Conservation (phyloP, 2,329 filamentous ascomycete genomes). For the Trichoderma asperellum region DNA sequence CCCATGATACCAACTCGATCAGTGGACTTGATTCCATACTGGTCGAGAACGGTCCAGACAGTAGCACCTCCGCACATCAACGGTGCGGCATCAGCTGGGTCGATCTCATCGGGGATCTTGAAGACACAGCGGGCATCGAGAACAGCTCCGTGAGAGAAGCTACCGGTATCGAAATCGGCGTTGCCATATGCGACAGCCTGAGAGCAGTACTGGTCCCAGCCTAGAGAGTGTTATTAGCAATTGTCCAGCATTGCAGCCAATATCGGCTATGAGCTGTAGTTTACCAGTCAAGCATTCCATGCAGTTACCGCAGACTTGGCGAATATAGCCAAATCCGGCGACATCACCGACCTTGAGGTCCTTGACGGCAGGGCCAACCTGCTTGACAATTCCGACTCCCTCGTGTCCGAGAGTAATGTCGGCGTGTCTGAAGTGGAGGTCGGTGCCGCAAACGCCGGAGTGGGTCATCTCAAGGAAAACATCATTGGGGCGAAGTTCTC, state of each 20-base stretch:
- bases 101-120: slow-evolving; percentile 50
- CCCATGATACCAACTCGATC: slow-evolving; percentile 70
- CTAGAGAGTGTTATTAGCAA: slow-evolving; percentile 48
- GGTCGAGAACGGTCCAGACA: slow-evolving; percentile 64
- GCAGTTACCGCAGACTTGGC: slow-evolving; percentile 23
- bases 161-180: slow-evolving; percentile 38
- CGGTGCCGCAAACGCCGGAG: slow-evolving; percentile 68
- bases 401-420: slow-evolving; percentile 61
- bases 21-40: slow-evolving; percentile 68
- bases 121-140: slow-evolving; percentile 51
- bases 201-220: slow-evolving; percentile 50
- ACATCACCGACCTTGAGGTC: slow-evolving; percentile 64
- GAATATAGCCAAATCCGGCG: slow-evolving; percentile 57
- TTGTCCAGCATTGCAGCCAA: slow-evolving; percentile 48
- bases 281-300: slow-evolving; percentile 21
- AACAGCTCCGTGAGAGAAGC: slow-evolving; percentile 41
- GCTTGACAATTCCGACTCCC: slow-evolving; percentile 63
- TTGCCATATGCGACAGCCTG: slow-evolving; percentile 58
- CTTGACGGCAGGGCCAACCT: slow-evolving; percentile 53
- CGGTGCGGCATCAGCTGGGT: slow-evolving; percentile 55
- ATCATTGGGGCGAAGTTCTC: slow-evolving; percentile 42
- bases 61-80: slow-evolving; percentile 77
- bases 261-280: slow-evolving; percentile 38
- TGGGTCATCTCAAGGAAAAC: slow-evolving; percentile 68
- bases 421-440: slow-evolving; percentile 52